Evolutionary conservation across 306 rosid species (phyloP).

Genomic region (Cucurbita argyrosperma): DNA sequence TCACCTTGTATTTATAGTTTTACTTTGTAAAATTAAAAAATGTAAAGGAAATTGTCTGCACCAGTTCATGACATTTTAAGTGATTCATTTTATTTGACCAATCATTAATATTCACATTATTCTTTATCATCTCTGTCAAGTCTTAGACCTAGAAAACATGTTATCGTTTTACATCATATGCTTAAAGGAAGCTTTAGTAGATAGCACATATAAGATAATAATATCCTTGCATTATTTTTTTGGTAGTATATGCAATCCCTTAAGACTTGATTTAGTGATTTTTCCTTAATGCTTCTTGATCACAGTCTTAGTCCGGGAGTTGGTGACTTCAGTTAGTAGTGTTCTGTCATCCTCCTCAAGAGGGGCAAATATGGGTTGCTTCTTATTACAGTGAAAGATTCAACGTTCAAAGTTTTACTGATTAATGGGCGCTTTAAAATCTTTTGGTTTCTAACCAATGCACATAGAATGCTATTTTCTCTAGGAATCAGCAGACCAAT

Average conservation of each 20-base stretch:
- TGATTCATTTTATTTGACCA: not conserved
- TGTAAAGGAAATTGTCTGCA: not conserved
- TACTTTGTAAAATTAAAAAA: not conserved
- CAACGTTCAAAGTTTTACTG: slow-evolving; percentile 5
- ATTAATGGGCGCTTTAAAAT: slow-evolving; percentile 5
- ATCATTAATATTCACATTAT: not conserved
- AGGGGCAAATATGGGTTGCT: slow-evolving; percentile 7
- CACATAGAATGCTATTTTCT: slow-evolving; percentile 6
- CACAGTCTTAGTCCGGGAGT: slow-evolving; percentile 8
- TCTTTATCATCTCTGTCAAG: not conserved
- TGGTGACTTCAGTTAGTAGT: slow-evolving; percentile 9
- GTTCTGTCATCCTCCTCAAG: slow-evolving; percentile 5
- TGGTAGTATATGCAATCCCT: slow-evolving; percentile 1
- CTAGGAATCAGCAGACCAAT: slow-evolving; percentile 7
- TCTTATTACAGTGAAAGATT: slow-evolving; percentile 6
- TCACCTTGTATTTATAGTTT: not conserved
- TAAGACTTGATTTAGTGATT: not conserved
- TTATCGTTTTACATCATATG: not conserved
- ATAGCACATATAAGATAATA: not conserved
- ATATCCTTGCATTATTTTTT: not conserved
- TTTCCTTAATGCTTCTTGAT: slow-evolving; percentile 9
- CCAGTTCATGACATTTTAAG: not conserved
- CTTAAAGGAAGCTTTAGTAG: not conserved
- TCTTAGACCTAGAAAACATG: not conserved
- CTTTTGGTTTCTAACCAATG: slow-evolving; percentile 8